Evolutionary conservation across 257 asterid species (phyloP).

Genomic region (Jaltomata sinuosa): DNA sequence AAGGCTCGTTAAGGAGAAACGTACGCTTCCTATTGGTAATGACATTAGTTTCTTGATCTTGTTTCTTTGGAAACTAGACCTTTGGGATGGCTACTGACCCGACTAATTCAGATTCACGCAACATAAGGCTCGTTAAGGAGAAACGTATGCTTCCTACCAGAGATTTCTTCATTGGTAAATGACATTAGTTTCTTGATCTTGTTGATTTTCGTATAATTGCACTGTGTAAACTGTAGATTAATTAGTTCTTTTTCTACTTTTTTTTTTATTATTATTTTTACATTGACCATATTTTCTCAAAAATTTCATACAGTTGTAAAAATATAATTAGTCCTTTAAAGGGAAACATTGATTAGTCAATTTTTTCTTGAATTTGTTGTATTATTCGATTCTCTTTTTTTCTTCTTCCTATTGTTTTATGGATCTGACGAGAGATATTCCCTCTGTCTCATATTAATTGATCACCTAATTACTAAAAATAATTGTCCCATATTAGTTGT

Average conservation of each 20-base stretch:
- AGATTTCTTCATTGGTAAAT: neutral
- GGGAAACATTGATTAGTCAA: neutral
- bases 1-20: fast-evolving
- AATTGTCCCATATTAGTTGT: no score
- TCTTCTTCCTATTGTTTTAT: neutral
- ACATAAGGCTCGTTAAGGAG: neutral
- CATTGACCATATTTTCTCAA: neutral
- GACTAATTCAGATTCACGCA: neutral
- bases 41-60: neutral
- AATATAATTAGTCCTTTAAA: neutral
- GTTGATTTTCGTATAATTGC: neutral
- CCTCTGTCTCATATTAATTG: no score
- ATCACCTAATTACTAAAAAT: no score
- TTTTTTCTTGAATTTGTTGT: neutral
- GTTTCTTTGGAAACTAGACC: conserved; percentile 56
- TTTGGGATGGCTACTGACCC: neutral
- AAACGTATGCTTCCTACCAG: neutral
- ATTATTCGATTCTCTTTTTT: neutral
- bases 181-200: neutral
- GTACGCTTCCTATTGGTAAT: neutral
- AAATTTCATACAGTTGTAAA: neutral
- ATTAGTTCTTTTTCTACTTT: neutral
- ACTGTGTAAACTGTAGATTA: neutral
- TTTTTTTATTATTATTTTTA: no score
- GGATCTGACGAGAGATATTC: neutral